Conservation (phyloP, 768 basidiomycete species). For the Panellus pusillus region DNA sequence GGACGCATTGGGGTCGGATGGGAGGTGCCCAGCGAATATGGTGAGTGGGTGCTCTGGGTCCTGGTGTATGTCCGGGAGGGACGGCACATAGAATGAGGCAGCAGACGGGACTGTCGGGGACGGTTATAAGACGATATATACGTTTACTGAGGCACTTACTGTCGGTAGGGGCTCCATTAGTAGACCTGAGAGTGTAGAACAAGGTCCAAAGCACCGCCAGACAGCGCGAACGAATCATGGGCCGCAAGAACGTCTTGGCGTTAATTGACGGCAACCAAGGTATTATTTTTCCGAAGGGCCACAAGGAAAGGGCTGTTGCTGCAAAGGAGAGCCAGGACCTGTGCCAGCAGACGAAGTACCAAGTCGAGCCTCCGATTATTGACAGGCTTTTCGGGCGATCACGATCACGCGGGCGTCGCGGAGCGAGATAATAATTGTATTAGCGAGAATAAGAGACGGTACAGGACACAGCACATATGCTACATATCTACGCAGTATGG, state of each 20-base stretch:
- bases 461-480: no score
- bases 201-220: slow-evolving; percentile 14
- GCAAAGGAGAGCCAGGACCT: neutral
- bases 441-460: no score
- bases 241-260: no score
- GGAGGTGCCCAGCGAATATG: slow-evolving; percentile 81
- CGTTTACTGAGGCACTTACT: slow-evolving; percentile 31
- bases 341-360: neutral
- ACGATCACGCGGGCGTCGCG: no score
- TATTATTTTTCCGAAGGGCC: neutral
- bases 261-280: no score
- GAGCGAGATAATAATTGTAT: no score
- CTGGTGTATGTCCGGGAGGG: slow-evolving; percentile 74
- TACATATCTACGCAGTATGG: no score
- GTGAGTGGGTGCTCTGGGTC: slow-evolving; percentile 69
- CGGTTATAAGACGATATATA: neutral
- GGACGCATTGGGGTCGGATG: slow-evolving; percentile 68
- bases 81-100: slow-evolving; percentile 80
- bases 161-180: slow-evolving; percentile 37
- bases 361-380: neutral
- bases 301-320: neutral
- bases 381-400: no score
- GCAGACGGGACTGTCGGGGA: slow-evolving; percentile 68
- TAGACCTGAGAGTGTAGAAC: slow-evolving; percentile 9
- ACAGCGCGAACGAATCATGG: slow-evolving; percentile 19